Conservation (phyloP, 208 protist species). For the Borovskyia barvae region DNA sequence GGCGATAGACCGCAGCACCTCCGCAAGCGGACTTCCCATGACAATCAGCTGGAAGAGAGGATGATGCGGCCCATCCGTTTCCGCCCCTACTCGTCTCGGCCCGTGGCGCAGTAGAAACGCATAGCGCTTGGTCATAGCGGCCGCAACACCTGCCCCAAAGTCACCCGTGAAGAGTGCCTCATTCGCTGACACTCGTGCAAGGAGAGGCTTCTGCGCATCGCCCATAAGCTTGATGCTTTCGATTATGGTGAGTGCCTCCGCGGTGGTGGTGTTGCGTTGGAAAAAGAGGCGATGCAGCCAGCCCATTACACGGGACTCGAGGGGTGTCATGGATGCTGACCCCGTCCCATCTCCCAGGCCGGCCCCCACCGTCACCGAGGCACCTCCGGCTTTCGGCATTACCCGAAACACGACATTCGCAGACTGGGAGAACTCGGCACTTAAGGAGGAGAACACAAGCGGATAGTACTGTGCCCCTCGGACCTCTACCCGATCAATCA, state of each 20-base stretch:
- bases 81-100: not conserved
- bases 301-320: slow-evolving; percentile 50
- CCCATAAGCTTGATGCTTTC: slow-evolving; percentile 59
- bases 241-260: slow-evolving; percentile 48
- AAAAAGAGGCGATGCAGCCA: slow-evolving; percentile 65
- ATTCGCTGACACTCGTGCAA: not conserved
- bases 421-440: slow-evolving; percentile 12
- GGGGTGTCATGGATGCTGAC: slow-evolving; percentile 2
- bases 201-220: slow-evolving; percentile 1
- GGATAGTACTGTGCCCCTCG: slow-evolving; percentile 61
- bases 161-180: slow-evolving; percentile 47
- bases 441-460: slow-evolving; percentile 23
- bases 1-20: slow-evolving; percentile 21
- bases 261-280: slow-evolving; percentile 19
- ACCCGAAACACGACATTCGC: slow-evolving; percentile 20
- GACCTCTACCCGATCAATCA: slow-evolving; percentile 73
- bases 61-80: slow-evolving; percentile 1
- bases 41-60: slow-evolving; percentile 42
- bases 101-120: slow-evolving; percentile 39
- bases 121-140: slow-evolving; percentile 51
- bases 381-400: slow-evolving; percentile 15
- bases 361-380: not conserved
- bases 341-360: no score
- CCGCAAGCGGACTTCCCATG: not conserved
- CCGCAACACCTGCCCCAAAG: slow-evolving; percentile 44